These are phyloP conservation scores for Rhizophora apiculata DNA, from an alignment of 345 rosid species.

Conservation along the genomic window DNA sequence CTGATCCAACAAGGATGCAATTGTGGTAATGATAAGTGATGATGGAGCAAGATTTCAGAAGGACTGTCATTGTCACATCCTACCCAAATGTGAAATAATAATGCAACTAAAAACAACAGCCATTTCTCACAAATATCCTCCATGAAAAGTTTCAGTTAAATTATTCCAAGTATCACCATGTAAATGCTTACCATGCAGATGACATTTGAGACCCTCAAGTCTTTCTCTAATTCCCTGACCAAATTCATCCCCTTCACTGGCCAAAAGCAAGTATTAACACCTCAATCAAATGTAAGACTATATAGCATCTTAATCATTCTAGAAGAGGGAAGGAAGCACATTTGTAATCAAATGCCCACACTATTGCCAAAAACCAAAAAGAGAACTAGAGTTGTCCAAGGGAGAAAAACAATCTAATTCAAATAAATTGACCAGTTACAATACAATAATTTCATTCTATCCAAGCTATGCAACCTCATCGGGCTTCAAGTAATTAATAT, in stretches of 20 bases:
- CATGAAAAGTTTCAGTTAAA: not conserved
- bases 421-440: not conserved
- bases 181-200: constrained; percentile 76
- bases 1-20: constrained; percentile 12
- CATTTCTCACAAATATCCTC: constrained; percentile 1
- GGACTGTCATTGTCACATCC: not conserved
- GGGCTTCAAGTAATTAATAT: not conserved
- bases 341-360: not conserved
- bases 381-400: not conserved
- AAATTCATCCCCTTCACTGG: constrained; percentile 99
- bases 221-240: constrained; percentile 96
- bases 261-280: constrained; percentile 47
- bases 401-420: not conserved
- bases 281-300: constrained; percentile 13
- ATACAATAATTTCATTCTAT: not conserved
- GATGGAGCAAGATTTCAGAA: not conserved
- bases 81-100: not conserved
- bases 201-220: constrained; percentile 91
- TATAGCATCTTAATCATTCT: not conserved
- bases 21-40: too few relatives aligned
- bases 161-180: constrained; percentile 5
- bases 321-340: not conserved
- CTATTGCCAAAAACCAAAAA: not conserved
- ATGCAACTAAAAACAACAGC: not conserved
- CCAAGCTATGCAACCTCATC: not conserved